phyloP scores from a whole-genome alignment of 352 stramenopile species.

The Thalassiosira tumida region DNA sequence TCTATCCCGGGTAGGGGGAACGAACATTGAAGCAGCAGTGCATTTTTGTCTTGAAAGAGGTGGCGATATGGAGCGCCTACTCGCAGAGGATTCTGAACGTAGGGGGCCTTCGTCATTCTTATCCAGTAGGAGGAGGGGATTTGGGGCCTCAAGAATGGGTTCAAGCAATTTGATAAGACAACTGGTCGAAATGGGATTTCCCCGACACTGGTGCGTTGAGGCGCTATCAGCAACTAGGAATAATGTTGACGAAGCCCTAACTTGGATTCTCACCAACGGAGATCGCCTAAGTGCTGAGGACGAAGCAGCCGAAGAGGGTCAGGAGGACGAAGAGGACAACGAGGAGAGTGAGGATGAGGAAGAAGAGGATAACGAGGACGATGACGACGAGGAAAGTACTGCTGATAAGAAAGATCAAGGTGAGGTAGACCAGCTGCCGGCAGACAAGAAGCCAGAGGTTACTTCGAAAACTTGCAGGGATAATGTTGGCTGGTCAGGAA shows the following conservation, averaged over 20 bases:
- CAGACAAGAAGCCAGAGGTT: conserved; percentile 34
- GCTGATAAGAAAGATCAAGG: conserved; percentile 35
- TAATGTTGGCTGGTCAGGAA: conserved; percentile 80
- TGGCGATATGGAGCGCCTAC: conserved; percentile 90
- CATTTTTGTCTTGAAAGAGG: conserved; percentile 91
- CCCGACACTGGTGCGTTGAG: conserved; percentile 89
- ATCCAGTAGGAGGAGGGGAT: conserved; percentile 68
- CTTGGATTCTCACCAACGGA: conserved; percentile 91
- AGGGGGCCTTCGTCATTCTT: conserved; percentile 71
- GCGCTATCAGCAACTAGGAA: conserved; percentile 89
- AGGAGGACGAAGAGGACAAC: conserved; percentile 86
- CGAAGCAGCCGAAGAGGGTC: conserved; percentile 79
- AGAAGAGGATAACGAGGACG: conserved; percentile 71
- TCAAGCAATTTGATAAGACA: conserved; percentile 88
- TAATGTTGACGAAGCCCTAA: conserved; percentile 91
- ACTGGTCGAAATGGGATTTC: conserved; percentile 91
- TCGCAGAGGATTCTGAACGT: conserved; percentile 88
- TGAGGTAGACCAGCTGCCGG: background rate
- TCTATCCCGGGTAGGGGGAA: conserved; percentile 87
- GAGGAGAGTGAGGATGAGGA: conserved; percentile 80
- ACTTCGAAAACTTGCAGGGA: conserved; percentile 30
- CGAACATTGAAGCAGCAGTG: conserved; percentile 91
- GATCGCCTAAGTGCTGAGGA: conserved; percentile 85
- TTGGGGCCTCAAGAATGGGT: conserved; percentile 73
- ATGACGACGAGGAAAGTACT: conserved; percentile 80